These are phyloP conservation scores for Diutina ranongensis DNA, from an alignment of 1,139 yeast species.

Conservation along the genomic window DNA sequence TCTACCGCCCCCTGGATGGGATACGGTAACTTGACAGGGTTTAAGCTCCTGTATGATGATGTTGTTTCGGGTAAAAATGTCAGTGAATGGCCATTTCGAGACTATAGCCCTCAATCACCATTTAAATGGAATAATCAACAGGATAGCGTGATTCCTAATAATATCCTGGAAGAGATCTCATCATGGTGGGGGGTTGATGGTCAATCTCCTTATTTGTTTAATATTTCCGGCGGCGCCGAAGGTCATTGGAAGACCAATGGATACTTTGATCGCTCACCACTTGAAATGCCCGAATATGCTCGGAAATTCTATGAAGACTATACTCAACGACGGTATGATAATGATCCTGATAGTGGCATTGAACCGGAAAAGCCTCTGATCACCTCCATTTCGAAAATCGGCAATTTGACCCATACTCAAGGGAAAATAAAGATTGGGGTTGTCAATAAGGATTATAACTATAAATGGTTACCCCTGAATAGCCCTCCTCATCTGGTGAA, in stretches of 20 bases:
- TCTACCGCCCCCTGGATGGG: slow-evolving; percentile 38
- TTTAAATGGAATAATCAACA: slow-evolving; percentile 41
- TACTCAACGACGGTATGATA: slow-evolving; percentile 16
- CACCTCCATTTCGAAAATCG: slow-evolving; percentile 12
- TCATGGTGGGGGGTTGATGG: slow-evolving; percentile 33
- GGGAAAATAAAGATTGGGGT: not conserved
- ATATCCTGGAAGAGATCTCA: slow-evolving; percentile 34
- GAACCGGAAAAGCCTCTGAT: slow-evolving; percentile 8
- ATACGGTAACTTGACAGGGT: slow-evolving; percentile 68
- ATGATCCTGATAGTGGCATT: slow-evolving; percentile 15
- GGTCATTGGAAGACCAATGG: slow-evolving; percentile 24
- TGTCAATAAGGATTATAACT: not conserved
- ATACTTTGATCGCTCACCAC: slow-evolving; percentile 10
- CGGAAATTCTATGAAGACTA: slow-evolving; percentile 21
- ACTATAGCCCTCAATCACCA: slow-evolving; percentile 25
- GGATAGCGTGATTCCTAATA: slow-evolving; percentile 51
- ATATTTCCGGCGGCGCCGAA: slow-evolving; percentile 36
- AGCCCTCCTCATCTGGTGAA: not conserved
- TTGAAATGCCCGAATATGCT: slow-evolving; percentile 34
- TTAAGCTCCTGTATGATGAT: slow-evolving; percentile 51
- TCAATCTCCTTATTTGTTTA: slow-evolving; percentile 24
- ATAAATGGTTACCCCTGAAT: not conserved
- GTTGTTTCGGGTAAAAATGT: slow-evolving; percentile 27
- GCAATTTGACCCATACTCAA: slow-evolving; percentile 20
- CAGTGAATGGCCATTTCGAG: slow-evolving; percentile 48